Percentiles rank a stretch among this genome's conserved stretches.
Conservation (phyloP, 2,329 filamentous ascomycete species). For the Penicillium crustosum region DNA sequence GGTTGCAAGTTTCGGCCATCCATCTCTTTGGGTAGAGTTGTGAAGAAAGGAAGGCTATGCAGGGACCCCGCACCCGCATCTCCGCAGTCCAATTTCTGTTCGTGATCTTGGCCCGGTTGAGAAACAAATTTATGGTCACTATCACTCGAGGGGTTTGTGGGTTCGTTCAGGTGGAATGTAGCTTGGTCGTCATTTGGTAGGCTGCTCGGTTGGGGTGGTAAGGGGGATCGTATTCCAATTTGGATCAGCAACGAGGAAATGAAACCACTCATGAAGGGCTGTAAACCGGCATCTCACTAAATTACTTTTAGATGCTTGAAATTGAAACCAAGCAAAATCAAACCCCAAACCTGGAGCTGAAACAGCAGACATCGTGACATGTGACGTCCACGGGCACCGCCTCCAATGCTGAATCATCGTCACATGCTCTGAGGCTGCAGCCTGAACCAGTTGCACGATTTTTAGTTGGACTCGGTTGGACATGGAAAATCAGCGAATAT, state of each 20-base stretch:
- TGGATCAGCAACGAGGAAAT: conserved; percentile 46
- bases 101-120: conserved; percentile 16
- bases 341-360: background rate
- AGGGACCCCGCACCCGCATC: conserved; percentile 27
- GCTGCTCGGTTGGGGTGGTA: conserved; percentile 35
- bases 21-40: conserved; percentile 26
- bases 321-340: conserved; percentile 7
- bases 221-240: conserved; percentile 44
- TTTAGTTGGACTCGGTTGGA: background rate
- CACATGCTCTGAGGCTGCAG: conserved; percentile 2
- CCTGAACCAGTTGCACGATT: background rate
- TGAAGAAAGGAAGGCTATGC: conserved; percentile 24
- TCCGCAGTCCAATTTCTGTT: conserved; percentile 13
- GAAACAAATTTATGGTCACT: conserved; percentile 6
- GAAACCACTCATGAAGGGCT: conserved; percentile 46
- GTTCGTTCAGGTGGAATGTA: conserved; percentile 24
- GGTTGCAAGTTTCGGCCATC: conserved; percentile 20
- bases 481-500: background rate
- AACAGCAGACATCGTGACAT: conserved; percentile 7
- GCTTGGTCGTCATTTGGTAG: conserved; percentile 27
- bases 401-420: conserved; percentile 26
- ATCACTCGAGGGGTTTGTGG: conserved; percentile 22
- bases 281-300: conserved; percentile 20
- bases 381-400: conserved; percentile 12
- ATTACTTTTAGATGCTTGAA: conserved; percentile 6